Base-by-base conservation (phyloP, 148 eudicot species). In the Rhododendron molle region DNA sequence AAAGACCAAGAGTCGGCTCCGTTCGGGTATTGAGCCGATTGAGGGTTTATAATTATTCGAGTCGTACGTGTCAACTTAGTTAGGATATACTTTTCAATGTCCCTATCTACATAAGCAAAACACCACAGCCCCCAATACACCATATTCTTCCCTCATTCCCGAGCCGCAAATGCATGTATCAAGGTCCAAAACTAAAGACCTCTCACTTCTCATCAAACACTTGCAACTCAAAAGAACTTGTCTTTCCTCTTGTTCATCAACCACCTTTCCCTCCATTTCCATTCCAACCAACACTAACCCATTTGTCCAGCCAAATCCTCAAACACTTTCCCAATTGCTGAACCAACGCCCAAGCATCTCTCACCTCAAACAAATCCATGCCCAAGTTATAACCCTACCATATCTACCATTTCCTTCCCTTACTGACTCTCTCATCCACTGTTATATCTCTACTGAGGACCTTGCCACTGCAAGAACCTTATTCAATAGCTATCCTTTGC, bases 301-400 rank as follows among this genome's bases (percentile, higher is more conserved):
- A 43, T 50, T 72, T 84, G n/a, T 47, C 21, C 60, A 21, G 36
- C 80, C 85, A 34, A 85, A 40, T 6, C 84, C 78, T 18, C 11
- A 85, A 36, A 13, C 87, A 67, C 83, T 94, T 60, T 90, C 91
- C 52, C 87, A 86, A 1, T 82, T 94, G 20, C 93, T 95, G 21
- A 86, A 88, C 28, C 90, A 85, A 88, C 90, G 92, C 21, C 96
- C 94, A 15, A 67, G 56, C 13, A 58, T 91, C 34, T 60, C 87
- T 50, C 91, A 83, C 9, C 83, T 94, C 78, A 90, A 93, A 67
- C 92, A 93, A 89, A 92, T 95, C 84, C 96, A 94, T 82, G 95
- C 95, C 77, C 94, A 85, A 84, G 85, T 93, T 36, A 34, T 93
- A 7, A 78, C 79, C 12, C 93, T 84, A 65, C 81, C 89, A 40